A percentile compares a stretch with the other conserved stretches of the same genome.
Evolutionary conservation across 768 basidiomycete genomes (phyloP).

Genomic region (Coprinellus micaceus): DNA sequence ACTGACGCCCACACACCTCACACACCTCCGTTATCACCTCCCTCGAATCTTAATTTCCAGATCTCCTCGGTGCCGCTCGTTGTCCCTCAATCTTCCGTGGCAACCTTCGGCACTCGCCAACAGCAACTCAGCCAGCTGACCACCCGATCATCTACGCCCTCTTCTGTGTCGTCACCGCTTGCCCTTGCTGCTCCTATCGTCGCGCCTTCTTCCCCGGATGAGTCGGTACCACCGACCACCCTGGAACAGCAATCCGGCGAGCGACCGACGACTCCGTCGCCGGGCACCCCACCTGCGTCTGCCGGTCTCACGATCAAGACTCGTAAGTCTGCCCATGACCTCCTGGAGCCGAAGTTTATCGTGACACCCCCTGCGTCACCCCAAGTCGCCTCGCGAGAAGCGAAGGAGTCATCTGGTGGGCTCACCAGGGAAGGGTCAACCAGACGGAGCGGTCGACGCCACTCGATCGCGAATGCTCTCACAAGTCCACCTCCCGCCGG

Average conservation of each 20-base stretch:
- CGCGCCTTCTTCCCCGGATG: conserved; percentile 59
- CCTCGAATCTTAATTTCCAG: background rate
- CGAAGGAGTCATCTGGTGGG: conserved; percentile 14
- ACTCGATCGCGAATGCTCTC: conserved; percentile 66
- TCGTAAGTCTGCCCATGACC: conserved; percentile 62
- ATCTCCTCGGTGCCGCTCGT: conserved; percentile 9
- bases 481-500: conserved; percentile 57
- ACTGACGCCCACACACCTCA: conserved; percentile 22
- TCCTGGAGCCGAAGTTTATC: conserved; percentile 61
- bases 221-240: conserved; percentile 60
- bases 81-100: conserved; percentile 17
- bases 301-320: conserved; percentile 47
- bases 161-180: conserved; percentile 83
- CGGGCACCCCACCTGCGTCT: background rate
- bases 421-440: conserved; percentile 42
- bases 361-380: conserved; percentile 78
- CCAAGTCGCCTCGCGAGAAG: conserved; percentile 45
- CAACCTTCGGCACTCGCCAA: conserved; percentile 34
- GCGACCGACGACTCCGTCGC: background rate
- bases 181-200: conserved; percentile 83
- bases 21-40: conserved; percentile 26
- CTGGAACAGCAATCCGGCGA: conserved; percentile 46
- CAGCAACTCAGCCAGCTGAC: conserved; percentile 37
- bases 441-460: conserved; percentile 59
- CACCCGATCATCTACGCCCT: conserved; percentile 84